Evolutionary conservation across 192 early-diverging fungal species (phyloP), one percentile per base, ranked within the genome.

Genomic region (Chytriomyces confervae): DNA sequence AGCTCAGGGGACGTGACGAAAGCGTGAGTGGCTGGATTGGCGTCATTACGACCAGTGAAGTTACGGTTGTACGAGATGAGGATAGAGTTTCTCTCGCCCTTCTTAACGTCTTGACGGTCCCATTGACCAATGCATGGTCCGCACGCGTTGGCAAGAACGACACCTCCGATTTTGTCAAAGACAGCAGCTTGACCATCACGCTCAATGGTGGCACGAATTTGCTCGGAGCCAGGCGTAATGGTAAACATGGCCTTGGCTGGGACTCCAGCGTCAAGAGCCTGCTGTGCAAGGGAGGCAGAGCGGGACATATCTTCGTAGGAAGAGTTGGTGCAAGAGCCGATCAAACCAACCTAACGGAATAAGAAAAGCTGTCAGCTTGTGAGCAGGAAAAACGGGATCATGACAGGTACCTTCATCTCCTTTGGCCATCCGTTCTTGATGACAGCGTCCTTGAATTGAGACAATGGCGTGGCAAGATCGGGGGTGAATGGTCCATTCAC

Each of bases 41-140:
- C 94, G 85, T 98, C 97, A 88, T 98, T 98, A 91, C 97, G 95
- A 70, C 94, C 97, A 66, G 95, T 97, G 85, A 98, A 98, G 93
- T 98, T 98, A 85, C 97, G 93, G 92, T 98, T 98, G 90, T 97
- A 98, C 61, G 96, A 97, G 82, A 95, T 98, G 83, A 98, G 90
- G 87, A 98, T 98, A 23, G 95, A 94, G 92, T 98, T 98, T 87
- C 93, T 92, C 68, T 94, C 93, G 82, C 96, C 96, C 91, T 97
- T 96, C 89, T 93, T 92, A 78, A 96, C 89, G 86, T 98, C 97
- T 79, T 94, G 83, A 82, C 97, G 97, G 84, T 97, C 96, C 97
- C 97, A 98, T 87, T 97, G 95, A 78, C 97, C 97, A 81, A 98
- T 98, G 87, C 97, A 98, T 50, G 97, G 97, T 50, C 97, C 97